Evolutionary conservation across 441 rosid species (phyloP), one percentile per base, ranked within the genome.

Genomic region (Breynia disticha): DNA sequence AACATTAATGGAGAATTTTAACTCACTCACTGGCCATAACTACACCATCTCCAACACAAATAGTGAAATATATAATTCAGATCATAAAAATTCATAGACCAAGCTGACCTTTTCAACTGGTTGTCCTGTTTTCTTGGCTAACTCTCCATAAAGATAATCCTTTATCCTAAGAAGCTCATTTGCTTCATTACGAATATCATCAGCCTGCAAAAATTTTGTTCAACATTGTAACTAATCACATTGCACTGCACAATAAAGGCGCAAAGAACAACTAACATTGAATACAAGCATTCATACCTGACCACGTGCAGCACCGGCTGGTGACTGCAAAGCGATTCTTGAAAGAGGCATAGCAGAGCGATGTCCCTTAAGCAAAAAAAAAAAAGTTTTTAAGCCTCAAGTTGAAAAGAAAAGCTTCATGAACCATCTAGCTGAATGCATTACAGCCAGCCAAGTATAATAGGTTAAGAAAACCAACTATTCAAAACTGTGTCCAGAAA

Each of bases 291-390:
- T 38, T 46, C 54, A 52, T 75, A 87, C 98, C 96, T 83, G 95
- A 59, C 95, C 97, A 59, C 91, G 82, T 50, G 96, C 98, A 62
- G 90, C 79, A 57, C 95, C 96, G n/a, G 86, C 86, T 28, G 96
- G 98, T 61, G 95, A 73, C 4, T 72, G 74, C 47, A 90, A 72
- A 16, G 84, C 83, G 46, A 90, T 60, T 67, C 87, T 85, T 52
- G 93, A 78, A 61, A 78, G 76, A 22, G 89, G 95, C 89, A 81
- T 79, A 37, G 86, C 95, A 74, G 70, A 73, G 16, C 90, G 91
- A 50, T 78, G 55, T 54, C 91, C 95, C 97, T 90, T 62, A 56
- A n/a, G 48, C 9, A 45, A 16, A 44, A 21, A 21, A 50, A 49
- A 10, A 19, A 7, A 3, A 19, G 20, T 8, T 11, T 19, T 9